Evolutionary conservation across 2,329 filamentous ascomycete species (phyloP).

Genomic region (Apiospora arundinis): DNA sequence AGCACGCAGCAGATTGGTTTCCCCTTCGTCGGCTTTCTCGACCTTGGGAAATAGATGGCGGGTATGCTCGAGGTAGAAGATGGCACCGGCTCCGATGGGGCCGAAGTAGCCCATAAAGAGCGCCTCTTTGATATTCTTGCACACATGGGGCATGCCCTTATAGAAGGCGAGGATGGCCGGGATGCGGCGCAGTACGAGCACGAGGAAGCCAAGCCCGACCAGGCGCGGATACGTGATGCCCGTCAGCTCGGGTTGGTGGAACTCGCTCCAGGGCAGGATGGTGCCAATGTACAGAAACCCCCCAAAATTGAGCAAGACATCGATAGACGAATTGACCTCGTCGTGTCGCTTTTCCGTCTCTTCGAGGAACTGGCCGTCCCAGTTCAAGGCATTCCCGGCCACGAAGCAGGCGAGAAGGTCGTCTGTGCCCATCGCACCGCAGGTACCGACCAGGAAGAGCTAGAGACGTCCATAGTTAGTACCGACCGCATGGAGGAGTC

Average conservation of each 20-base stretch:
- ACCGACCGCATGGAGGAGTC: too few relatives aligned
- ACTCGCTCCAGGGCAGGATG: constrained; percentile 57
- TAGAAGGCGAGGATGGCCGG: too few relatives aligned
- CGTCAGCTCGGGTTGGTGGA: too few relatives aligned
- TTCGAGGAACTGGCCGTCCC: constrained; percentile 64
- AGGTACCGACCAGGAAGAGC: constrained; percentile 64
- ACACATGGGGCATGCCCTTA: too few relatives aligned
- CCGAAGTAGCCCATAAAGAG: constrained; percentile 75
- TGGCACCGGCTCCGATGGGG: constrained; percentile 76
- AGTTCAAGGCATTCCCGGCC: constrained; percentile 65
- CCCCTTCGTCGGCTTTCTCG: constrained; percentile 42
- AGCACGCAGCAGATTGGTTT: constrained; percentile 29
- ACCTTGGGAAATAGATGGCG: constrained; percentile 48
- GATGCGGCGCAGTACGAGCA: too few relatives aligned
- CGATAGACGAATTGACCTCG: constrained; percentile 60
- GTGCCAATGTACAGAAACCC: constrained; percentile 37
- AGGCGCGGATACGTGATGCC: too few relatives aligned
- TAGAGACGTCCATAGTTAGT: constrained; percentile 29
- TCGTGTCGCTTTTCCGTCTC: constrained; percentile 64
- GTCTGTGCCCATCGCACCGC: constrained; percentile 62
- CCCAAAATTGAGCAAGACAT: constrained; percentile 35
- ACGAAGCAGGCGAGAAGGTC: constrained; percentile 67
- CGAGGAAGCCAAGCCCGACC: too few relatives aligned
- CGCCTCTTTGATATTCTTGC: too few relatives aligned
- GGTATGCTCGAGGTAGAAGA: constrained; percentile 71